Conservation (phyloP, 2,329 filamentous ascomycete species). For the Zymoseptoria passerinii region DNA sequence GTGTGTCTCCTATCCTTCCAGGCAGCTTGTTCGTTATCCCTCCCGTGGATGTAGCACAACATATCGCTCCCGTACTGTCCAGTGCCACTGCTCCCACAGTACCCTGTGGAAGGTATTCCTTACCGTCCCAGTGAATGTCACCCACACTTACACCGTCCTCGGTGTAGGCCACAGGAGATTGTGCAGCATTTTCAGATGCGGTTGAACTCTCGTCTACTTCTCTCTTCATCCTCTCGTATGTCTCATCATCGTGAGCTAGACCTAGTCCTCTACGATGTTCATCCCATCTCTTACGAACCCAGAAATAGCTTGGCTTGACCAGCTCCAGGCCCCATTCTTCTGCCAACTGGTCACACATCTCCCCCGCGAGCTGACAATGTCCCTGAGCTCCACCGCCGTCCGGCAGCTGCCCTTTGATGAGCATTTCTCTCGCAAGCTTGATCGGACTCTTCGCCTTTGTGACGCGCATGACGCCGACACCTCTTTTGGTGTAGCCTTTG, state of each 20-base stretch:
- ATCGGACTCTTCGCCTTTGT: constrained; percentile 72
- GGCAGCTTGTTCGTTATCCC: constrained; percentile 84
- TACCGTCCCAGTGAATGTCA: constrained; percentile 43
- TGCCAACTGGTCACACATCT: constrained; percentile 61
- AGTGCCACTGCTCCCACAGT: constrained; percentile 78
- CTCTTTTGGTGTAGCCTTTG: constrained; percentile 62
- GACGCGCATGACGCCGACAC: constrained; percentile 67
- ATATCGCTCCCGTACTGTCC: constrained; percentile 66
- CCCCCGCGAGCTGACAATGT: constrained; percentile 62
- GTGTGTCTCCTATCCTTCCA: constrained; percentile 78
- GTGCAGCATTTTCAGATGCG: not conserved
- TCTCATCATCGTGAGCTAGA: constrained; percentile 29
- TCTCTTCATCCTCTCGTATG: constrained; percentile 36
- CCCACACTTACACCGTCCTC: constrained; percentile 1
- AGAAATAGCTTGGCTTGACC: constrained; percentile 66
- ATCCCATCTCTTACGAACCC: constrained; percentile 68
- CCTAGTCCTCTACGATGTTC: constrained; percentile 59
- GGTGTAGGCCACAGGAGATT: not conserved
- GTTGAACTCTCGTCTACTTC: constrained; percentile 26
- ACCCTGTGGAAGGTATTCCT: constrained; percentile 69
- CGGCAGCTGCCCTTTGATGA: constrained; percentile 58
- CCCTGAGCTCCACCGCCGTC: constrained; percentile 53
- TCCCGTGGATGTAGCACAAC: constrained; percentile 58
- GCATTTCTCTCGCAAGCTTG: constrained; percentile 59
- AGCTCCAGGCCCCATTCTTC: constrained; percentile 59